Evolutionary conservation across 305 asterid genomes (phyloP).

Genomic region (Fraxinus xanthoxyloides): DNA sequence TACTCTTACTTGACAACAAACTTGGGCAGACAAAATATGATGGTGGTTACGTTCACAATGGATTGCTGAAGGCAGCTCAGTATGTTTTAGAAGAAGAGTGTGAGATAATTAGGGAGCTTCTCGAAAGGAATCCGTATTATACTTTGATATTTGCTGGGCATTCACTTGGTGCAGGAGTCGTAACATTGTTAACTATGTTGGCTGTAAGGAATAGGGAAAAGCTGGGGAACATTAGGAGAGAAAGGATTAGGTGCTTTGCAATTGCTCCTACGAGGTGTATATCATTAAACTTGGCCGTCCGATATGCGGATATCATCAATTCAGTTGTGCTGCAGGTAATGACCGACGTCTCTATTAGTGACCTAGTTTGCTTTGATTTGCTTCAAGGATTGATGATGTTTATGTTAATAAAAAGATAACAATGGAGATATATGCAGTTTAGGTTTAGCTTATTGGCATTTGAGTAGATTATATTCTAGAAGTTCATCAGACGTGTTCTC

Average conservation of each 20-base stretch:
- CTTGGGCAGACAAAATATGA: constrained; percentile 95
- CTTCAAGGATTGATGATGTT: background rate
- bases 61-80: constrained; percentile 86
- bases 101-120: constrained; percentile 49
- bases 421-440: background rate
- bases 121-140: constrained; percentile 52
- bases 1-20: constrained; percentile 74
- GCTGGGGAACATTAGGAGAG: constrained; percentile 68
- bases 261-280: constrained; percentile 97
- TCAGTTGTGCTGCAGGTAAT: constrained; percentile 93
- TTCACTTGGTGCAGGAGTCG: constrained; percentile 97
- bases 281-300: constrained; percentile 86
- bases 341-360: background rate
- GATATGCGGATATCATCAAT: constrained; percentile 93
- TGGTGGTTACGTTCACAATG: constrained; percentile 93
- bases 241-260: constrained; percentile 85
- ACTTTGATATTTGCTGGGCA: constrained; percentile 86
- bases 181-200: constrained; percentile 75
- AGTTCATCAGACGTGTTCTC: background rate
- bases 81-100: constrained; percentile 72
- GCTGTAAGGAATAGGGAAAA: constrained; percentile 71
- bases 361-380: background rate
- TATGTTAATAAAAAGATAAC: background rate
- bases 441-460: background rate
- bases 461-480: background rate